These are phyloP conservation scores for Sextonia rubra DNA, from an alignment of 164 flowering plant species.

Conservation along the genomic window DNA sequence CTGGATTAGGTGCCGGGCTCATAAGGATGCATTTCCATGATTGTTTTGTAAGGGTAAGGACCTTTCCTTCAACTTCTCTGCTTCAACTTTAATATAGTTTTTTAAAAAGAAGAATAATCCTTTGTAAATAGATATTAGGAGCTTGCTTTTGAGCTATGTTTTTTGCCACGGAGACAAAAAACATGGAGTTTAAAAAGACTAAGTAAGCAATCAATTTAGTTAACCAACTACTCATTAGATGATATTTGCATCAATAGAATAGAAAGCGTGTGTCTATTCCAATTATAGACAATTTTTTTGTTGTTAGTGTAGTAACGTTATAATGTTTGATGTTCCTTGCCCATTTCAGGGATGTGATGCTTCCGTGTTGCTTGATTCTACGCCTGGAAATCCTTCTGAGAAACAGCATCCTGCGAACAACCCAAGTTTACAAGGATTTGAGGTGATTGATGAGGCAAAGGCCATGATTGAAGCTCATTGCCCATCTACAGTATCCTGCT, in stretches of 20 bases:
- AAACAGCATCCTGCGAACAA: constrained; percentile 33
- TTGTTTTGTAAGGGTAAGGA: constrained; percentile 57
- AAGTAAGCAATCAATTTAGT: neutral
- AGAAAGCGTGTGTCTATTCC: neutral
- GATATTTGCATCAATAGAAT: neutral
- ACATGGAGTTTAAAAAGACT: neutral
- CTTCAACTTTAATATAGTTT: neutral
- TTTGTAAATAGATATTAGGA: neutral
- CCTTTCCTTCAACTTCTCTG: neutral
- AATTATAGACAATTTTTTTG: too few species aligned
- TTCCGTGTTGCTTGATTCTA: constrained; percentile 44
- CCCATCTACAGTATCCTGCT: constrained; percentile 49
- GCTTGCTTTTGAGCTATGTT: neutral
- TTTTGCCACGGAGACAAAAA: neutral
- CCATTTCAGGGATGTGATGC: constrained; percentile 56
- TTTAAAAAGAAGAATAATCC: too few species aligned
- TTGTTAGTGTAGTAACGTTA: neutral
- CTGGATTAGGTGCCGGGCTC: constrained; percentile 56
- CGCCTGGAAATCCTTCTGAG: constrained; percentile 36
- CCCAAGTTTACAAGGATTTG: constrained; percentile 46
- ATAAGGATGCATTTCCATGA: constrained; percentile 69
- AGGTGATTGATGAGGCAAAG: constrained; percentile 56
- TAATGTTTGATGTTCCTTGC: neutral
- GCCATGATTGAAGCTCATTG: constrained; percentile 37
- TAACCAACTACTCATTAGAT: neutral